phyloP scores from a whole-genome alignment of 179 eudicot genomes.

The Nepenthes alata region DNA sequence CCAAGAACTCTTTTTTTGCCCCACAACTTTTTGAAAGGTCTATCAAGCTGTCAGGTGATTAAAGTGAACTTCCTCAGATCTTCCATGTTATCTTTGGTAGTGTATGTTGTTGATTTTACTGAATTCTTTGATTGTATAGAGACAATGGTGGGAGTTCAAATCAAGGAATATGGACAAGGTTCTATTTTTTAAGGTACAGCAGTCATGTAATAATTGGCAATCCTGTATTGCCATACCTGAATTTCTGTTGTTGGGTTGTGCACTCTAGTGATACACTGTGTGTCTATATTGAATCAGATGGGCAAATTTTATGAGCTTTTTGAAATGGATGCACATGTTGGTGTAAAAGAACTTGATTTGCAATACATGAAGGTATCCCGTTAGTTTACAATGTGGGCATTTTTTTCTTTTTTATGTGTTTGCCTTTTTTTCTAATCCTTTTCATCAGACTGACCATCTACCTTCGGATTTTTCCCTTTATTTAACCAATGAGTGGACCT shows the following conservation, averaged over 20 bases:
- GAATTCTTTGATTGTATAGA: conserved; percentile 28
- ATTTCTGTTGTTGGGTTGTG: background rate
- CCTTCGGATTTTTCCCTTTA: no score
- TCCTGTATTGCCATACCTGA: background rate
- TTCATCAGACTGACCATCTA: background rate
- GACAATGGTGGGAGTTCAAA: conserved; percentile 99
- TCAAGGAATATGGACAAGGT: conserved; percentile 97
- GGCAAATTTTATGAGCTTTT: conserved; percentile 95
- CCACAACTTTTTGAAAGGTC: conserved; percentile 48
- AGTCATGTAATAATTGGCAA: background rate
- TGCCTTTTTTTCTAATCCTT: background rate
- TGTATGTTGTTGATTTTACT: conserved; percentile 7
- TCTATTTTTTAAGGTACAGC: conserved; percentile 81
- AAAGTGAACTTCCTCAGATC: background rate
- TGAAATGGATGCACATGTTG: conserved; percentile 98
- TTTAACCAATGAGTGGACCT: background rate
- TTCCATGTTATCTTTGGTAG: conserved; percentile 1
- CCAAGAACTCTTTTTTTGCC: conserved; percentile 80
- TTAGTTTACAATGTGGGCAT: background rate
- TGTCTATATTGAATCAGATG: conserved; percentile 41
- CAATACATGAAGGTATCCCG: conserved; percentile 88
- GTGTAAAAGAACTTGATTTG: conserved; percentile 88
- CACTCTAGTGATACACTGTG: background rate
- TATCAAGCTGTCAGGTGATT: conserved; percentile 76
- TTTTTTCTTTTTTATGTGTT: background rate